Conservation (phyloP, 1,284 basidiomycete genomes). For the Tetrapyrgos nigripes region DNA sequence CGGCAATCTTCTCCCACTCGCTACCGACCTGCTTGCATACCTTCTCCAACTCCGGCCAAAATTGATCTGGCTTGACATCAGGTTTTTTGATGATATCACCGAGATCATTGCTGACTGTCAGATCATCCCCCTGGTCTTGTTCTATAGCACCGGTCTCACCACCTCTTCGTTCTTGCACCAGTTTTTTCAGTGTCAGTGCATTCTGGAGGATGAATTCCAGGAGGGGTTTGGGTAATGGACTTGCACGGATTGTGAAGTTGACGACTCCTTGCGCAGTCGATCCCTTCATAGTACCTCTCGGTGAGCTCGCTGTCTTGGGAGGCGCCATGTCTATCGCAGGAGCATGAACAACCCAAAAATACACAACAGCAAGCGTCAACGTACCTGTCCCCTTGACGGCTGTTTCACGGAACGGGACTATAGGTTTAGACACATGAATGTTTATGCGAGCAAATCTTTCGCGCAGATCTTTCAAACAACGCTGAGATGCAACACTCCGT, state of each 20-base stretch:
- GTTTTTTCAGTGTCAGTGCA: slow-evolving; percentile 57
- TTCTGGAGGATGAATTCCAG: slow-evolving; percentile 84
- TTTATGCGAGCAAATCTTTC: slow-evolving; percentile 95
- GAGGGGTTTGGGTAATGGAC: slow-evolving; percentile 76
- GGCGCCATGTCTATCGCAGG: slow-evolving; percentile 81
- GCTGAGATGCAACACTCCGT: slow-evolving; percentile 48
- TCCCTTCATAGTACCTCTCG: slow-evolving; percentile 58
- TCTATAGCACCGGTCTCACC: slow-evolving; percentile 27
- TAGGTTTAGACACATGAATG: slow-evolving; percentile 93
- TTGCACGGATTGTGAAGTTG: slow-evolving; percentile 85
- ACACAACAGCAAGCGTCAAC: slow-evolving; percentile 4
- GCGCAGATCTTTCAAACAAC: slow-evolving; percentile 93
- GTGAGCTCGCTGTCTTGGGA: slow-evolving; percentile 75
- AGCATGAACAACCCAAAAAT: background rate
- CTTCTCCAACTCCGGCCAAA: slow-evolving; percentile 79
- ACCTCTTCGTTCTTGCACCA: slow-evolving; percentile 54
- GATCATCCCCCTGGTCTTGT: slow-evolving; percentile 36
- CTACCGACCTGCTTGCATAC: slow-evolving; percentile 75
- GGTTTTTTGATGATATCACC: slow-evolving; percentile 67
- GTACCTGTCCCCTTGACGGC: slow-evolving; percentile 81
- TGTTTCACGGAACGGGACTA: slow-evolving; percentile 98
- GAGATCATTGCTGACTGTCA: slow-evolving; percentile 54
- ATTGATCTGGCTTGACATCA: slow-evolving; percentile 75
- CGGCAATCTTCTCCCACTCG: slow-evolving; percentile 82
- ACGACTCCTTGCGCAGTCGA: slow-evolving; percentile 60